Evolutionary conservation across 1,284 basidiomycete species (phyloP).

Genomic region (Ganoderma boninense): DNA sequence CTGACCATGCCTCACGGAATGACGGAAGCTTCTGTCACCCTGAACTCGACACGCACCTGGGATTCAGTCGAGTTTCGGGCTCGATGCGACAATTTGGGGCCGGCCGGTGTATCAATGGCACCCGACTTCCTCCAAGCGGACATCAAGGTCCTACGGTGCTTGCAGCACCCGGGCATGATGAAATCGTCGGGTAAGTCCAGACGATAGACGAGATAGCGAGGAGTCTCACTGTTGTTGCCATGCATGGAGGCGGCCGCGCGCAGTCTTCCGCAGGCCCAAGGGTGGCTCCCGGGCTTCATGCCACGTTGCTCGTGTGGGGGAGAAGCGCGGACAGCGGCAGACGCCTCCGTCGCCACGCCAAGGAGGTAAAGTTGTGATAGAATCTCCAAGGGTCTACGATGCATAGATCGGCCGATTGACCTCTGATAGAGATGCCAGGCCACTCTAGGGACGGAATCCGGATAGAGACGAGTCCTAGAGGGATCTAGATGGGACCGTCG

Average conservation of each 20-base stretch:
- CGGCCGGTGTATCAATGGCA: neutral
- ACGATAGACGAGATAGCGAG: neutral
- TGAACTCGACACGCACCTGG: neutral
- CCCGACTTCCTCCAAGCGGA: neutral
- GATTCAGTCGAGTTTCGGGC: neutral
- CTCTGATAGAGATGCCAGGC: constrained; percentile 4
- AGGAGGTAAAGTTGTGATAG: neutral
- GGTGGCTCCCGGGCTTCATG: neutral
- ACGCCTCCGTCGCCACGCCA: neutral
- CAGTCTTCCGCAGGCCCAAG: neutral
- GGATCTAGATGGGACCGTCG: constrained; percentile 5
- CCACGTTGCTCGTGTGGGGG: neutral
- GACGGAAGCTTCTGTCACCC: neutral
- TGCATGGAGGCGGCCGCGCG: too few relatives aligned
- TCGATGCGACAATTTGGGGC: neutral
- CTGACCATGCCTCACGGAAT: constrained; percentile 4
- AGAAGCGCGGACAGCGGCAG: neutral
- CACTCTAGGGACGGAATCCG: neutral
- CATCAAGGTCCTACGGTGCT: neutral
- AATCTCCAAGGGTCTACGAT: neutral
- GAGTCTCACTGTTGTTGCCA: neutral
- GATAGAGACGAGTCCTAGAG: neutral
- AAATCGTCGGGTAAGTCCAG: neutral
- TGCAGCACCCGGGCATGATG: too few relatives aligned
- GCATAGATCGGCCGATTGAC: neutral